Conservation (phyloP, 2,329 filamentous ascomycete genomes). For the Dactylellina leptospora region DNA sequence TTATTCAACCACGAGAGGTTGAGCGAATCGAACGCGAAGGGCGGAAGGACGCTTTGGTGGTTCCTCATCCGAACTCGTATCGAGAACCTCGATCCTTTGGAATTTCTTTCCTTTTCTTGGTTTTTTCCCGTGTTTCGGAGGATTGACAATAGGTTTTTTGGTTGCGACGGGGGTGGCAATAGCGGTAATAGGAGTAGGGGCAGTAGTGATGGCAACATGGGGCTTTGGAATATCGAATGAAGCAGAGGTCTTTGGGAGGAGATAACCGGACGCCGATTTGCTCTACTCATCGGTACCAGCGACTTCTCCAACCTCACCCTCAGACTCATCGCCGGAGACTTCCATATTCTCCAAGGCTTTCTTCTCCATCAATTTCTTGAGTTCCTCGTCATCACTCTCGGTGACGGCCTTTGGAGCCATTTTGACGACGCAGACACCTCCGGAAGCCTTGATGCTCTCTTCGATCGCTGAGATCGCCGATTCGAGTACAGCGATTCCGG, state of each 20-base stretch:
- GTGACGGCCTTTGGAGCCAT: conserved; percentile 99
- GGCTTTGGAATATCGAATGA: too few species aligned
- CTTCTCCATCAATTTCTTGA: conserved; percentile 99
- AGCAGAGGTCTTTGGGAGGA: neutral
- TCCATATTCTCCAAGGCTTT: conserved; percentile 77
- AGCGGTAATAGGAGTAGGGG: too few species aligned
- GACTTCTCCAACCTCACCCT: conserved; percentile 59
- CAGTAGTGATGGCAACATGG: too few species aligned
- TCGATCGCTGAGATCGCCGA: conserved; percentile 89
- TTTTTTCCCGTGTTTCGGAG: too few species aligned
- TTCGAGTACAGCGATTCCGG: conserved; percentile 84
- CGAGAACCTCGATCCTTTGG: too few species aligned
- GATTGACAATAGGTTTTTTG: too few species aligned
- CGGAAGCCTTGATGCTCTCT: conserved; percentile 77
- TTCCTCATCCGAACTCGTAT: too few species aligned
- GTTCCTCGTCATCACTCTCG: conserved; percentile 95
- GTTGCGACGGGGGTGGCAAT: too few species aligned
- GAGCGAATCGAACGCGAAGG: neutral
- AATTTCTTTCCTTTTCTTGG: too few species aligned
- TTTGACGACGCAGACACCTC: conserved; percentile 85
- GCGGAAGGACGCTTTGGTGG: too few species aligned
- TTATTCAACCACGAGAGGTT: neutral
- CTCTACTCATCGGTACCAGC: conserved; percentile 46
- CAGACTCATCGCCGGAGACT: conserved; percentile 95
- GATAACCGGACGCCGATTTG: neutral